Evolutionary conservation across 2,329 filamentous ascomycete species (phyloP).

Genomic region (Stagonosporopsis tanaceti): DNA sequence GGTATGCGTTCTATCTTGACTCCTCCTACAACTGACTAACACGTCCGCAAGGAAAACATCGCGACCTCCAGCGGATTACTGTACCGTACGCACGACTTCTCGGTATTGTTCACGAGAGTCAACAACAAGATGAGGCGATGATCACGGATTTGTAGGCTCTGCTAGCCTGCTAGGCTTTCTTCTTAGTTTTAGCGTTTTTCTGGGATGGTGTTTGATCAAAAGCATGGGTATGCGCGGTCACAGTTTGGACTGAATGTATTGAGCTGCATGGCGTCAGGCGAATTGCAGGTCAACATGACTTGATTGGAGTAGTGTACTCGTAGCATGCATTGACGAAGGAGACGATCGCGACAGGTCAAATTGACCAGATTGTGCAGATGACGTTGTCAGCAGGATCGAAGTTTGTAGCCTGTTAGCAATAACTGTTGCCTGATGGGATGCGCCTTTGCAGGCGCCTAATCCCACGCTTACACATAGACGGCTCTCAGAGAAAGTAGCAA

Average conservation of each 20-base stretch:
- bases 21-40: slow-evolving; percentile 37
- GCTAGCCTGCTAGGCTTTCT: neutral
- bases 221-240: slow-evolving; percentile 15
- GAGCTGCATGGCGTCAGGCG: slow-evolving; percentile 13
- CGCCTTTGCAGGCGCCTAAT: neutral
- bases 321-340: neutral
- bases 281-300: neutral
- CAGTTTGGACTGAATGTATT: slow-evolving; percentile 7
- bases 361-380: neutral
- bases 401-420: neutral
- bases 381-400: neutral
- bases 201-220: slow-evolving; percentile 18
- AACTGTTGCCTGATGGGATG: slow-evolving; percentile 9
- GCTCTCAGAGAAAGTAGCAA: neutral
- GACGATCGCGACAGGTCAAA: neutral
- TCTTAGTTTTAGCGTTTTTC: slow-evolving; percentile 14
- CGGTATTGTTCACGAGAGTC: slow-evolving; percentile 42
- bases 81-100: slow-evolving; percentile 84
- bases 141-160: slow-evolving; percentile 42
- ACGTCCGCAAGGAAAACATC: slow-evolving; percentile 78
- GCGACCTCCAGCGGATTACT: slow-evolving; percentile 92
- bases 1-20: slow-evolving; percentile 62
- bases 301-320: slow-evolving; percentile 3
- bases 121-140: slow-evolving; percentile 43
- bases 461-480: neutral